Base-by-base conservation (phyloP, 202 grass and related monocot species). In the Saccharum hybrid region DNA sequence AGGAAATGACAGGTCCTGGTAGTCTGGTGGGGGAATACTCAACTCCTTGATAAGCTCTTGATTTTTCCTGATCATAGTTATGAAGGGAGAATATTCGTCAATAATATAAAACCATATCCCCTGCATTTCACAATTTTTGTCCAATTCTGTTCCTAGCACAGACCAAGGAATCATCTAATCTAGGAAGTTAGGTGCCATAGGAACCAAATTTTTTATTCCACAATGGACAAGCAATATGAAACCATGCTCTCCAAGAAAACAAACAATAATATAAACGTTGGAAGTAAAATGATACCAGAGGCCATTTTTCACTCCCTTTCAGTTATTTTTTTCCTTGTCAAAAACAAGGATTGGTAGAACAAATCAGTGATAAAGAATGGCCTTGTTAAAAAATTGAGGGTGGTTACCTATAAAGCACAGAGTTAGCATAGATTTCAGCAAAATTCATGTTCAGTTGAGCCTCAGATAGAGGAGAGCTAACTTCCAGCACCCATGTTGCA, bases 401-500 rank as follows among this genome's bases (percentile, higher is more conserved):
- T 36, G 72, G 75, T 86, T 85, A 97, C 94, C 80, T 89, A 75
- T 92, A 97, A 62, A 92, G 86, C 37, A 40, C 26, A 40, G 94
- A 97, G 51, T 82, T 71, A 40, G 86, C 84, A 86, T 94, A 97
- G 79, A 91, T 81, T 76, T 97, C 88, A 86, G 86, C 84, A 89
- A 94, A 97, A 54, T 92, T 87, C 34, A 97, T 8, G 22, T 89
- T 84, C 64, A 94, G 42, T 56, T 22, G 74, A 87, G 92, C 81
- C 79, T 94, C 94, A 30, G 85, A 77, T 72, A 80, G 43, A 62
- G 90, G 48, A 30, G 86, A 78, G 54, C 78, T 97, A 64, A 97
- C 81, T 83, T 97, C 94, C 18, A 97, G 57, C 79, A 92, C 89
- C 94, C 94, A 97, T 39, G 94, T 97, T 34, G 94, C 94, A 75